Evolutionary conservation across 768 basidiomycete genomes (phyloP), one percentile per base, ranked within the genome.

Genomic region (Favolaschia claudopus): DNA sequence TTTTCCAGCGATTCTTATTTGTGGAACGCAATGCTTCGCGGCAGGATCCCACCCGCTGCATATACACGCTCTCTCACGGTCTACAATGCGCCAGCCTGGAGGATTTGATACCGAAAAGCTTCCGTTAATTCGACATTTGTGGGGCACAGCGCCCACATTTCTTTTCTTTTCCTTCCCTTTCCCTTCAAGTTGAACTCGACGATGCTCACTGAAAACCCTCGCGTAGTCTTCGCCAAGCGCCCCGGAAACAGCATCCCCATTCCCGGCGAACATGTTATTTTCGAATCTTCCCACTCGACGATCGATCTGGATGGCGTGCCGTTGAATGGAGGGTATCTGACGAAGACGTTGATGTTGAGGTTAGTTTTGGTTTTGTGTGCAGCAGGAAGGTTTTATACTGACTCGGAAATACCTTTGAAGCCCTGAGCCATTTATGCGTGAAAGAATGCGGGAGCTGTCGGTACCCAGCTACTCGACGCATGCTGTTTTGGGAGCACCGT

Each of bases 301-400:
- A 79, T 81, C 56, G 78, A 82, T 55, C 51, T 77, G 14, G 76
- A 78, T 20, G 66, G 55, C 22, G 71, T 72, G 3, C 66, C 71
- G 5, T 63, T 77, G 45, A 65, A 74, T 12, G 72, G 75, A 0
- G 74, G 74, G 0, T 61, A 74, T 34, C 60, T 81, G 29, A 59
- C 76, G 51, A 80, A 79, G 68, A 73, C 72, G 1, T 67, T 80
- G 20, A 66, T 70, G 19, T 46, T 81, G 33, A 75, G 73, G 65
- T 66, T 12, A 12, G 63, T 19, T 9, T 34, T 55, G 10, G 7
- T 27, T 10, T 45, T 10, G 14, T 45, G 39, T 42, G 17, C 29
- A 7, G 14, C 20, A 17, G 7, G 10, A 17, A 2, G 13, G 15
- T 31, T 51, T 31, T n/a, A 10, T 3, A 12, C 14, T 12, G n/a